Conservation (phyloP, 1,284 basidiomycete species). For the Malassezia japonica region DNA sequence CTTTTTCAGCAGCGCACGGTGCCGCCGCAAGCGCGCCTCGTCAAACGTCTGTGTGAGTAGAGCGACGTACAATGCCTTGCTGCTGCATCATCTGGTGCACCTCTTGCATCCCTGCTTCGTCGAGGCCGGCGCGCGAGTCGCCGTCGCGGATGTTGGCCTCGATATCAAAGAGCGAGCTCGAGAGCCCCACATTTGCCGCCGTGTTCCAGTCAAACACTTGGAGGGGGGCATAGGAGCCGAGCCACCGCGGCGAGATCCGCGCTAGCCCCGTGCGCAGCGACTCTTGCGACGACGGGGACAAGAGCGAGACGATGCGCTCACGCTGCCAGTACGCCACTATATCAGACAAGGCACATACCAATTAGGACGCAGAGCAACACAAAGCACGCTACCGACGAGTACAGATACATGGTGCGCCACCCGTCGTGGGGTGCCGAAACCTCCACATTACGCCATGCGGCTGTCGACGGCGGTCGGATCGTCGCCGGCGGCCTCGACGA, state of each 20-base stretch:
- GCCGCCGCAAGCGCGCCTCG: slow-evolving; percentile 37
- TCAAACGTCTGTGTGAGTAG: slow-evolving; percentile 27
- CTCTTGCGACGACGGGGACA: too few relatives aligned
- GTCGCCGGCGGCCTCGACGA: slow-evolving; percentile 10
- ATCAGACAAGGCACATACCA: slow-evolving; percentile 5
- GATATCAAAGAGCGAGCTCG: slow-evolving; percentile 36
- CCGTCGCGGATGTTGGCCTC: slow-evolving; percentile 31
- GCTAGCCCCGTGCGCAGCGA: too few relatives aligned
- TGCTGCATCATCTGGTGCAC: slow-evolving; percentile 33
- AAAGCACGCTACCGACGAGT: background rate
- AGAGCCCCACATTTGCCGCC: slow-evolving; percentile 22
- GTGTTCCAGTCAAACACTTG: slow-evolving; percentile 24
- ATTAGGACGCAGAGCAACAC: slow-evolving; percentile 1
- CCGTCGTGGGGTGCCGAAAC: background rate
- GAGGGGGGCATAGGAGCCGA: background rate
- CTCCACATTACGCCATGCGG: background rate
- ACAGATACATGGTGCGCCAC: background rate
- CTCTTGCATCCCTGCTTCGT: slow-evolving; percentile 31
- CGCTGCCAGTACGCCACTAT: slow-evolving; percentile 14
- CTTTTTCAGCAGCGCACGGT: slow-evolving; percentile 24
- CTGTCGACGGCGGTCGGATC: slow-evolving; percentile 1
- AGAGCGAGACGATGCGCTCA: background rate
- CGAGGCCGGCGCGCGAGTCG: slow-evolving; percentile 30
- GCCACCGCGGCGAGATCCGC: background rate
- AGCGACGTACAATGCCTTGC: slow-evolving; percentile 23